Evolutionary conservation across 208 protist genomes (phyloP), one percentile per base, ranked within the genome.

Genomic region (Crithidia brevicula): DNA sequence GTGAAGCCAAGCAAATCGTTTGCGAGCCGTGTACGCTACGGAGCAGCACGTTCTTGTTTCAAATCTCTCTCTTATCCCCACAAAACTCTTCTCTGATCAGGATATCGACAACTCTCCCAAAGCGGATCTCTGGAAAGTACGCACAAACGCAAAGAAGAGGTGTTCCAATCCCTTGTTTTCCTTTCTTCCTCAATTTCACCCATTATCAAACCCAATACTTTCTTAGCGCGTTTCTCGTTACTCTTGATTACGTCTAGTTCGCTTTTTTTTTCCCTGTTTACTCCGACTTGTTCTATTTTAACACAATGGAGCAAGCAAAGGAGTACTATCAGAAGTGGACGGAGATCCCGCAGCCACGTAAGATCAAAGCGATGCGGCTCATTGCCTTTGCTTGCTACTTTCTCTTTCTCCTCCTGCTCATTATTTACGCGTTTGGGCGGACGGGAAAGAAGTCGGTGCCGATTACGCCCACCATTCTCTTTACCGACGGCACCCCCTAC

Each of bases 351-450:
- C 89, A 95, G 58, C 89, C 86, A 18, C 68, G 72, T 38, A 95
- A 95, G 66, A 88, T 89, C 18, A 88, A 83, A 49, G 51, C 74
- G 0, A 42, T 91, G n/a, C 78, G 76, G 20, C 27, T 80, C 13
- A 66, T 87, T 18, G 75, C 79, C 15, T 85, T 87, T 58, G 67
- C 64, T 10, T 89, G 74, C 45, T 95, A 85, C 67, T 56, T 74
- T 27, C 23, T 92, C 36, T 89, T 86, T 31, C 72, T 95, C 18
- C 42, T 95, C 0, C 77, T 91, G 47, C 64, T 95, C 61, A 72
- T 95, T 8, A 87, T 91, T 40, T 93, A 91, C 57, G 81, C 61
- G 7, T 92, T 90, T 80, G 85, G 86, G 9, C 75, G 85, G 6
- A 92, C 79, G 0, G 74, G 70, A 20, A 82, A 72, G 38, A 81